Conservation (phyloP, 768 basidiomycete species). For the Amanita brunnescens region DNA sequence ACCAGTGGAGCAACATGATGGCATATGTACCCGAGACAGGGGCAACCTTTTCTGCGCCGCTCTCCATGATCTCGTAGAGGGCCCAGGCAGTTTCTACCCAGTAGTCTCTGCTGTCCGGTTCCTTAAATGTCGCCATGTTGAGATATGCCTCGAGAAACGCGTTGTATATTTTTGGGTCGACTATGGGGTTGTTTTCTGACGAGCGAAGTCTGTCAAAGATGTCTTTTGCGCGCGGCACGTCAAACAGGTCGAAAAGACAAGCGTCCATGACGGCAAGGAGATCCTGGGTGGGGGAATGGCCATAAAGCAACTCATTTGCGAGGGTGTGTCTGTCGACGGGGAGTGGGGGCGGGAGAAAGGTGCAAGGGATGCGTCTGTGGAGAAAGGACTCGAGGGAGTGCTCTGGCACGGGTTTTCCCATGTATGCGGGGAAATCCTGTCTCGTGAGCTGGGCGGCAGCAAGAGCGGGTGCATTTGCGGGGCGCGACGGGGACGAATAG, state of each 20-base stretch:
- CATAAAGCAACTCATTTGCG: constrained; percentile 45
- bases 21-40: constrained; percentile 61
- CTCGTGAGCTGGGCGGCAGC: constrained; percentile 32
- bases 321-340: constrained; percentile 36
- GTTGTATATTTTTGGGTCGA: constrained; percentile 52
- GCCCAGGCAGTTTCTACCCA: constrained; percentile 61
- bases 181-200: constrained; percentile 18
- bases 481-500: constrained; percentile 60
- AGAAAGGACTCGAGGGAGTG: constrained; percentile 45
- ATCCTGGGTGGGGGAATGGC: constrained; percentile 60
- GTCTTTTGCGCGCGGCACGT: constrained; percentile 66
- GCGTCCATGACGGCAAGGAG: constrained; percentile 74
- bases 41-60: constrained; percentile 30
- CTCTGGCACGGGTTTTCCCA: background rate
- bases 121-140: constrained; percentile 43
- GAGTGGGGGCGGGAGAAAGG: constrained; percentile 59
- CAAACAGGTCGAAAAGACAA: constrained; percentile 67
- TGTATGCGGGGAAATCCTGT: constrained; percentile 30
- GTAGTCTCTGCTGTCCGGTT: constrained; percentile 29
- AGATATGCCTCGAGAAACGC: constrained; percentile 59
- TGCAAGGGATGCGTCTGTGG: constrained; percentile 36
- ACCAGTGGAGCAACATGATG: constrained; percentile 51
- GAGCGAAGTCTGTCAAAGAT: constrained; percentile 60
- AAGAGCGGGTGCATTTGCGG: constrained; percentile 42
- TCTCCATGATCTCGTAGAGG: constrained; percentile 52